Evolutionary conservation across 23 red algal genomes (phyloP), one percentile per base, ranked within the genome.

Genomic region (Gracilaria caudata): DNA sequence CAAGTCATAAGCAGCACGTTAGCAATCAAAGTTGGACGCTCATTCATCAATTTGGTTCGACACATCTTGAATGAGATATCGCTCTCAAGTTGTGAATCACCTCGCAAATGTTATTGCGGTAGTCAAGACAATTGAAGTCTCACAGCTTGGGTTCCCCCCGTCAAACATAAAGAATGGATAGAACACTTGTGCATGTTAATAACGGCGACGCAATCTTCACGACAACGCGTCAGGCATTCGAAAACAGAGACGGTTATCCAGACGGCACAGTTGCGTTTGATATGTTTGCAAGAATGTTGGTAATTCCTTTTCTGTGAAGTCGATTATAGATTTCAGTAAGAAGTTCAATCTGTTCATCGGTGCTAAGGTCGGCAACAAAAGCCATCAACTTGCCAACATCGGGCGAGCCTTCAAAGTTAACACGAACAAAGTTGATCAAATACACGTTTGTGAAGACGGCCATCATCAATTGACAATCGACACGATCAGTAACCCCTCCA

Each of bases 391-490:
- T 99, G 33, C 85, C 97, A 40, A 99, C 97, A 82, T 99, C 97
- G 16, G 97, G 97, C 35, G 97, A 86, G 32, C 85, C 86, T 14
- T 68, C 87, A 65, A 91, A 91, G 79, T 71, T 89, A 1, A 83
- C 79, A n/a, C 70, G 66, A 21, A 99, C 97, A 81, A 95, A 94
- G 70, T 99, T 99, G 75, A 99, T 94, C 47, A 87, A 64, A 77
- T 99, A 99, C 29, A 99, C 97, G 57, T 95, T 95, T 8, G 97
- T 99, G 64, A 99, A 99, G 9, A 94, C 77, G 54, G 92, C 97
- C 97, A 99, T 99, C 66, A 99, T 80, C 14, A 99, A 60, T 68
- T 99, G 97, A 79, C 97, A 99, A 65, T 99, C 97, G 33, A 99
- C 90, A 7, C 97, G 85, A 81, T 99, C 97, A 23, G 97, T 99